Evolutionary conservation across 2,329 filamentous ascomycete genomes (phyloP).

Genomic region (Hymenotorrendiella dingleyae): DNA sequence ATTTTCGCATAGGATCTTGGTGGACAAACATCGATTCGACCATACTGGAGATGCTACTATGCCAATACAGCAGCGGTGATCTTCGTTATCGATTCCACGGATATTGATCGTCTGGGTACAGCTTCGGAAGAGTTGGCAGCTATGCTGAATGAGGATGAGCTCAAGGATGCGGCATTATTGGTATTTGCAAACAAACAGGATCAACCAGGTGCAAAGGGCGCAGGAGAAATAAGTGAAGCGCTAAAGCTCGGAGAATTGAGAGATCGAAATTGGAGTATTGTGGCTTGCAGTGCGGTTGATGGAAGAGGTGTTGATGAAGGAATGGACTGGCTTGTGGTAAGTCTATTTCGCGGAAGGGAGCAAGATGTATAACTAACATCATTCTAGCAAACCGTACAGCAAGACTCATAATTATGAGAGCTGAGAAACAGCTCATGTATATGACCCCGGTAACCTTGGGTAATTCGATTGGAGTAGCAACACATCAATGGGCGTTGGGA

Average conservation of each 20-base stretch:
- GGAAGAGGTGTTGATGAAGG: slow-evolving; percentile 92
- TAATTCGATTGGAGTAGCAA: slow-evolving; percentile 15
- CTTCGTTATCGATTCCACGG: slow-evolving; percentile 96
- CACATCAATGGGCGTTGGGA: slow-evolving; percentile 6
- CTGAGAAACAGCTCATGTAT: slow-evolving; percentile 14
- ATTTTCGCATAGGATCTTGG: slow-evolving; percentile 63
- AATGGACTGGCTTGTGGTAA: slow-evolving; percentile 90
- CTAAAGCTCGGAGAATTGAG: slow-evolving; percentile 83
- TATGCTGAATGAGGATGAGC: slow-evolving; percentile 96
- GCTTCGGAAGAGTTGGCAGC: slow-evolving; percentile 87
- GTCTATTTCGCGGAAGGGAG: slow-evolving; percentile 4
- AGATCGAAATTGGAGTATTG: slow-evolving; percentile 98
- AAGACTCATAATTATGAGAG: slow-evolving; percentile 24
- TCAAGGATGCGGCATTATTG: slow-evolving; percentile 83
- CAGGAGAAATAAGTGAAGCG: slow-evolving; percentile 93
- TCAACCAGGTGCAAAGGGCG: slow-evolving; percentile 92
- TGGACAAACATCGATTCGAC: slow-evolving; percentile 96
- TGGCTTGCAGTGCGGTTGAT: slow-evolving; percentile 94
- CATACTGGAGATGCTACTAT: slow-evolving; percentile 99
- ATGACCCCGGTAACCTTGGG: slow-evolving; percentile 13
- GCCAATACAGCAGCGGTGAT: slow-evolving; percentile 97
- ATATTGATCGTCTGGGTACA: slow-evolving; percentile 90
- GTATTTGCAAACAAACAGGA: slow-evolving; percentile 99
- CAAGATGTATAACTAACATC: slow-evolving; percentile 9
- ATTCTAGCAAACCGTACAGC: slow-evolving; percentile 32